Percentiles rank a stretch among this genome's conserved stretches.
phyloP scores from a whole-genome alignment of 2,329 filamentous ascomycete species.

The Sodiomyces alkalinus region DNA sequence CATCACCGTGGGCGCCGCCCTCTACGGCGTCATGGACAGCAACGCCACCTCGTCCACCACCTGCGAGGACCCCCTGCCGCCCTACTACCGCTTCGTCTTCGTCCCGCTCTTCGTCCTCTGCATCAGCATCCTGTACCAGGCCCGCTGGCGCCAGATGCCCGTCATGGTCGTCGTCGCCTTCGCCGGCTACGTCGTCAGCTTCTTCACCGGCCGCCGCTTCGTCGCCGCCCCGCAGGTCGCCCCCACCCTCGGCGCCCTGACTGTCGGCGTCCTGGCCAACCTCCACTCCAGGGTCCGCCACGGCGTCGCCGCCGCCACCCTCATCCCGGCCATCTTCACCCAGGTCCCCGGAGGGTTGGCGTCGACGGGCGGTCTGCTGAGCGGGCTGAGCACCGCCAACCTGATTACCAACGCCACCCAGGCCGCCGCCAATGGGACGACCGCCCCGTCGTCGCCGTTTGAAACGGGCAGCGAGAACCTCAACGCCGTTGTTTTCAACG shows the following conservation, averaged over 20 bases:
- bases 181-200: conserved; percentile 62
- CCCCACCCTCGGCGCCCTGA: conserved; percentile 62
- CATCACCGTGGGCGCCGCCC: conserved; percentile 49
- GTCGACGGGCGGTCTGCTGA: conserved; percentile 29
- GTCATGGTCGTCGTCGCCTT: conserved; percentile 63
- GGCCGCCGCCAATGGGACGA: conserved; percentile 19
- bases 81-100: conserved; percentile 46
- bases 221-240: conserved; percentile 57
- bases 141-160: conserved; percentile 67
- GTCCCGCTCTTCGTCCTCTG: conserved; percentile 60
- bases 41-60: conserved; percentile 29
- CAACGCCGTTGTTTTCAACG: conserved; percentile 26
- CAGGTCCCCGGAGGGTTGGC: conserved; percentile 32
- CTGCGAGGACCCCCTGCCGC: conserved; percentile 27
- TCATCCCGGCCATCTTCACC: conserved; percentile 32
- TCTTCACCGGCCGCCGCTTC: conserved; percentile 52
- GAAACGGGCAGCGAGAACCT: conserved; percentile 8
- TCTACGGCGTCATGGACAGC: conserved; percentile 46
- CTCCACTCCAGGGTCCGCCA: conserved; percentile 49
- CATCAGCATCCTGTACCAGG: conserved; percentile 63
- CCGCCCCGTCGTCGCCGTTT: conserved; percentile 11
- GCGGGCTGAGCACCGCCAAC: conserved; percentile 28
- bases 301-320: conserved; percentile 31
- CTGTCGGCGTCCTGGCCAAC: conserved; percentile 64
- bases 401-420: conserved; percentile 22